Evolutionary conservation across 2,329 filamentous ascomycete species (phyloP).

Genomic region (Penicillium sp.): DNA sequence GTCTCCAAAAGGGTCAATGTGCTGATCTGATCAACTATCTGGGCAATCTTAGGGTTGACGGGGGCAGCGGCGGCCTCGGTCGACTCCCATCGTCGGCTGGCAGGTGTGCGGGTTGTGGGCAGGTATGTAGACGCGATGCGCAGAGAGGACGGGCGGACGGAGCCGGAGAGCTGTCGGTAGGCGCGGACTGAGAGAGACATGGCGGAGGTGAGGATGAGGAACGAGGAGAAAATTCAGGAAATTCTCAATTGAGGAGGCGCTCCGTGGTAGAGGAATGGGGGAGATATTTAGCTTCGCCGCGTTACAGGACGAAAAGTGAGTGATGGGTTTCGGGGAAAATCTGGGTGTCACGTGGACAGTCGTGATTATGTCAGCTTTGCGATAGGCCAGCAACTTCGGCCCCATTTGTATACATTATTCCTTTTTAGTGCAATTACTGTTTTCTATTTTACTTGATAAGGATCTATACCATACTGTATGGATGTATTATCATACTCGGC

Average conservation of each 20-base stretch:
- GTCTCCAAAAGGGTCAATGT: constrained; percentile 97
- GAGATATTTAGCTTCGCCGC: constrained; percentile 18
- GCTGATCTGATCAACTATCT: constrained; percentile 98
- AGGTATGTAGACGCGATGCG: constrained; percentile 41
- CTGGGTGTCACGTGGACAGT: constrained; percentile 31
- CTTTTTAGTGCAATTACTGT: neutral
- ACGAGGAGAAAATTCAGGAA: constrained; percentile 6
- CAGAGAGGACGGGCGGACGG: constrained; percentile 42
- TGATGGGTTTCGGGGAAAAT: constrained; percentile 34
- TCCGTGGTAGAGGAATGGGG: constrained; percentile 13
- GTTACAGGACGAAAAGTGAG: constrained; percentile 29
- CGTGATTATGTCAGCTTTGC: constrained; percentile 1
- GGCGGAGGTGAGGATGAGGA: constrained; percentile 14
- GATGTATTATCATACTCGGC: constrained; percentile 25
- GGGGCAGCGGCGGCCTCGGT: constrained; percentile 65
- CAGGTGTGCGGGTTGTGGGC: constrained; percentile 36
- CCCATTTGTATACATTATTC: neutral
- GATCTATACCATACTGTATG: constrained; percentile 13
- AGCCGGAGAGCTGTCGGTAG: constrained; percentile 42
- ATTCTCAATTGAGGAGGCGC: constrained; percentile 6
- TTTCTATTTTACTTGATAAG: neutral
- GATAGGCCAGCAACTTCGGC: neutral
- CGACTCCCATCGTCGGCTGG: constrained; percentile 80
- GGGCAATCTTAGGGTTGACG: constrained; percentile 84
- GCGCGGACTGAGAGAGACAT: constrained; percentile 46